Percentiles rank a stretch among this genome's conserved stretches.
These are phyloP conservation scores for Russula griseocarnosa DNA, from an alignment of 768 basidiomycete species.

Conservation along the genomic window DNA sequence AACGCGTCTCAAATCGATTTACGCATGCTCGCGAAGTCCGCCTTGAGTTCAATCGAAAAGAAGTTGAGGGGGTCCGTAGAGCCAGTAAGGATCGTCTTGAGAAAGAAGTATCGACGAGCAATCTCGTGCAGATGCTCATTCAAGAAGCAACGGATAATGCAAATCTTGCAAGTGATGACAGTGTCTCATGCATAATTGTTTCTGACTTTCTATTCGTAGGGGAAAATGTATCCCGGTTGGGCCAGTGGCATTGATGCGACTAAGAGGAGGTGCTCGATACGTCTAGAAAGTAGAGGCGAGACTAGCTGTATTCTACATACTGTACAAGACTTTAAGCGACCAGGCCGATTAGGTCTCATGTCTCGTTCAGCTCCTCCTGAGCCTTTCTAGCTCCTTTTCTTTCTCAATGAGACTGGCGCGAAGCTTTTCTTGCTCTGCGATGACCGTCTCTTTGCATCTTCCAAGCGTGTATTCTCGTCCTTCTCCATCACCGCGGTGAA, in stretches of 20 bases:
- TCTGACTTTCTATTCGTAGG: slow-evolving; percentile 43
- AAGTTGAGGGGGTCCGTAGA: slow-evolving; percentile 74
- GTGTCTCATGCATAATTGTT: neutral
- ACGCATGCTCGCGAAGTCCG: slow-evolving; percentile 63
- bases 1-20: slow-evolving; percentile 44
- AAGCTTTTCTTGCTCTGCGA: slow-evolving; percentile 76
- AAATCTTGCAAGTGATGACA: slow-evolving; percentile 55
- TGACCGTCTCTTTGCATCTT: slow-evolving; percentile 64
- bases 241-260: slow-evolving; percentile 63
- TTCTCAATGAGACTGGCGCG: slow-evolving; percentile 62
- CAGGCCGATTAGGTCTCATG: neutral
- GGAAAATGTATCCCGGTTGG: slow-evolving; percentile 91
- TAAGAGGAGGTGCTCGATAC: neutral
- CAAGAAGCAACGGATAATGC: slow-evolving; percentile 73
- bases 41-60: slow-evolving; percentile 75
- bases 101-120: slow-evolving; percentile 63
- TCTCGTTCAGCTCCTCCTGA: slow-evolving; percentile 52
- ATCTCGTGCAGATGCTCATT: slow-evolving; percentile 87
- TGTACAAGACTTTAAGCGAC: neutral
- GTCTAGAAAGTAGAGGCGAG: neutral
- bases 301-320: slow-evolving; percentile 10
- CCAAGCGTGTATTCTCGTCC: slow-evolving; percentile 77
- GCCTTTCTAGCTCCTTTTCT: slow-evolving; percentile 72
- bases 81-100: slow-evolving; percentile 36
- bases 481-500: slow-evolving; percentile 82